A percentile compares a stretch with the other conserved stretches of the same genome.
Conservation (phyloP, 805 yeast species). For the Nakazawaea sp. region DNA sequence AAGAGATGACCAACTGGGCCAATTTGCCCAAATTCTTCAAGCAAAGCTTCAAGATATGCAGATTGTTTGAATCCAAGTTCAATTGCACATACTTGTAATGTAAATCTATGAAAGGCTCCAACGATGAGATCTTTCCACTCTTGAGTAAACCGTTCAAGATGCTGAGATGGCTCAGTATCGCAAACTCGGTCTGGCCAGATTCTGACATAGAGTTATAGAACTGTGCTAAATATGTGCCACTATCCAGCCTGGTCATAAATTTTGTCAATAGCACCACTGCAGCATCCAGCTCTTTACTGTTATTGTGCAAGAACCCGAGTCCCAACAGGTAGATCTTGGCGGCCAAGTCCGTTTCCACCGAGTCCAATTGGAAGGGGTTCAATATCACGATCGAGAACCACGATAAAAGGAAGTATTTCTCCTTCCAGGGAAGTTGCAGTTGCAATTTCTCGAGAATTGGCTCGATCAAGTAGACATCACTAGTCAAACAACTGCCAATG, state of each 20-base stretch:
- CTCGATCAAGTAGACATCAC: slow-evolving; percentile 47
- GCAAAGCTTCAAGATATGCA: slow-evolving; percentile 14
- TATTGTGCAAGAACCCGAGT: slow-evolving; percentile 24
- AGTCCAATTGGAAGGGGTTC: slow-evolving; percentile 63
- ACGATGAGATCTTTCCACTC: slow-evolving; percentile 2
- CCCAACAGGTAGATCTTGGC: slow-evolving; percentile 29
- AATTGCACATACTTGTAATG: not conserved
- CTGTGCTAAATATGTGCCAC: slow-evolving; percentile 17
- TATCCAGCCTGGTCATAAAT: slow-evolving; percentile 45
- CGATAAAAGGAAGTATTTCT: slow-evolving; percentile 42
- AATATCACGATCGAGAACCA: slow-evolving; percentile 70
- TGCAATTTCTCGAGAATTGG: slow-evolving; percentile 22
- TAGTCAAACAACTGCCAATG: slow-evolving; percentile 50
- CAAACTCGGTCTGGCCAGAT: slow-evolving; percentile 13
- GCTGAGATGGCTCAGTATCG: slow-evolving; percentile 15
- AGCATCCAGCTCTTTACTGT: slow-evolving; percentile 55
- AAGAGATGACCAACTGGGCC: slow-evolving; percentile 19
- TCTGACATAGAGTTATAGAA: slow-evolving; percentile 15
- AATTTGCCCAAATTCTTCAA: slow-evolving; percentile 34
- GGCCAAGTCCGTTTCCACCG: slow-evolving; percentile 26
- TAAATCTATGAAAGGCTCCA: not conserved
- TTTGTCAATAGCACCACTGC: slow-evolving; percentile 46
- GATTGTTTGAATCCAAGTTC: not conserved
- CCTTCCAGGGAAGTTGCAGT: slow-evolving; percentile 32
- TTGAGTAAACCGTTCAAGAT: slow-evolving; percentile 20